These are phyloP conservation scores for Hypoxylon intermedium DNA, from an alignment of 495 filamentous ascomycete species.

Conservation along the genomic window DNA sequence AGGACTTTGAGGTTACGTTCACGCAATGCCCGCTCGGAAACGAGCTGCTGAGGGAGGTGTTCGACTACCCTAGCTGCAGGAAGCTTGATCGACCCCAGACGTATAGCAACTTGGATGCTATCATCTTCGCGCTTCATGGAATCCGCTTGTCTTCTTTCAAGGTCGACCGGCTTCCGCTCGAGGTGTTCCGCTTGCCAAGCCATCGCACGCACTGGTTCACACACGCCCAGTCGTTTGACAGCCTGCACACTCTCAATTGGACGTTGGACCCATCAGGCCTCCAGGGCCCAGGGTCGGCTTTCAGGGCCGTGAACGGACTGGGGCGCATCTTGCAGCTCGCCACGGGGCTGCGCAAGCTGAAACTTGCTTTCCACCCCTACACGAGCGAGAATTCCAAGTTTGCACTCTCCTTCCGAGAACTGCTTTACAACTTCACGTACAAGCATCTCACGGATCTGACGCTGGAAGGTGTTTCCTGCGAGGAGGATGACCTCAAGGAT, in stretches of 20 bases:
- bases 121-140: conserved; percentile 53
- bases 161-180: conserved; percentile 56
- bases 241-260: conserved; percentile 48
- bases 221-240: conserved; percentile 51
- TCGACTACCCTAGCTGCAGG: conserved; percentile 49
- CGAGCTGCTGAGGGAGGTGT: conserved; percentile 48
- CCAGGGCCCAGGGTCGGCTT: conserved; percentile 44
- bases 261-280: conserved; percentile 48
- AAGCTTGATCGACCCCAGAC: conserved; percentile 51
- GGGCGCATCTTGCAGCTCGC: conserved; percentile 53
- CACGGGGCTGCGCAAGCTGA: conserved; percentile 46
- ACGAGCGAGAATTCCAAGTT: conserved; percentile 51
- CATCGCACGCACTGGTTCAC: conserved; percentile 54
- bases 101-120: conserved; percentile 52
- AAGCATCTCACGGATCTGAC: conserved; percentile 50
- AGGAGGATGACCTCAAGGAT: conserved; percentile 52
- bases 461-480: conserved; percentile 53
- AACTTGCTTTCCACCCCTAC: conserved; percentile 54
- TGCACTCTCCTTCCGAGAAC: conserved; percentile 47
- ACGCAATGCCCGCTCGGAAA: conserved; percentile 52
- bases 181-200: conserved; percentile 47
- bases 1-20: conserved; percentile 52
- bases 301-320: conserved; percentile 53
- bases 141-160: conserved; percentile 47
- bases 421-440: conserved; percentile 50